Evolutionary conservation across 1,284 basidiomycete species (phyloP).

Genomic region (Ustilago crameri): DNA sequence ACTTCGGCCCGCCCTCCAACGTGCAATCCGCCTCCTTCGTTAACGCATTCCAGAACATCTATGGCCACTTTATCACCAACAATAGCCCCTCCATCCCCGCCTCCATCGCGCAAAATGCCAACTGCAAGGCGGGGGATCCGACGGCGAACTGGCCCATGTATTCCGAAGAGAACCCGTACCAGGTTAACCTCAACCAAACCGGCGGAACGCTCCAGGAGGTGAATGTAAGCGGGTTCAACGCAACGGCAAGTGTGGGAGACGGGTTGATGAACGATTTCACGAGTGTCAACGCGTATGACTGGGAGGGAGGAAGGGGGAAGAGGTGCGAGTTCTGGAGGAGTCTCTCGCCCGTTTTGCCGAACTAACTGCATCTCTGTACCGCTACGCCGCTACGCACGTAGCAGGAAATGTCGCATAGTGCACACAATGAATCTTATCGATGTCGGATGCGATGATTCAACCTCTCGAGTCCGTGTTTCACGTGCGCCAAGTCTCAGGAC

Average conservation of each 20-base stretch:
- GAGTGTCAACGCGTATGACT: slow-evolving; percentile 17
- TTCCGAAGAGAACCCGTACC: slow-evolving; percentile 15
- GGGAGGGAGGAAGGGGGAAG: slow-evolving; percentile 16
- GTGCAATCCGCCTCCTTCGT: slow-evolving; percentile 20
- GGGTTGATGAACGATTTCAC: slow-evolving; percentile 9
- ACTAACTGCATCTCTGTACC: too few species aligned
- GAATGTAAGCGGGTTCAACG: neutral
- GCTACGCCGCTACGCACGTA: too few species aligned
- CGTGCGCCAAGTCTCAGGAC: too few species aligned
- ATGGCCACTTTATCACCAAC: slow-evolving; percentile 35
- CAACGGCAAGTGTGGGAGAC: slow-evolving; percentile 5
- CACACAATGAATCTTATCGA: too few species aligned
- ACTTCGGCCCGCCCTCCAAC: slow-evolving; percentile 25
- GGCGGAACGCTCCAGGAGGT: slow-evolving; percentile 8
- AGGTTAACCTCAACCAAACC: slow-evolving; percentile 44
- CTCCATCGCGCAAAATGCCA: slow-evolving; percentile 6
- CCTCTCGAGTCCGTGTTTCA: too few species aligned
- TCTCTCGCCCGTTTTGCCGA: slow-evolving; percentile 8
- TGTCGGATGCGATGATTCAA: too few species aligned
- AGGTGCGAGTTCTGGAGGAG: slow-evolving; percentile 22
- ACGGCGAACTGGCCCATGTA: slow-evolving; percentile 31
- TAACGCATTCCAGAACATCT: slow-evolving; percentile 37
- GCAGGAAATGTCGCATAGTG: too few species aligned
- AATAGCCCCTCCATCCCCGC: slow-evolving; percentile 30
- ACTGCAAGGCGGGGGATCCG: slow-evolving; percentile 9